These are phyloP conservation scores for Bauhinia variegata DNA, from an alignment of 306 rosid species.

Conservation along the genomic window DNA sequence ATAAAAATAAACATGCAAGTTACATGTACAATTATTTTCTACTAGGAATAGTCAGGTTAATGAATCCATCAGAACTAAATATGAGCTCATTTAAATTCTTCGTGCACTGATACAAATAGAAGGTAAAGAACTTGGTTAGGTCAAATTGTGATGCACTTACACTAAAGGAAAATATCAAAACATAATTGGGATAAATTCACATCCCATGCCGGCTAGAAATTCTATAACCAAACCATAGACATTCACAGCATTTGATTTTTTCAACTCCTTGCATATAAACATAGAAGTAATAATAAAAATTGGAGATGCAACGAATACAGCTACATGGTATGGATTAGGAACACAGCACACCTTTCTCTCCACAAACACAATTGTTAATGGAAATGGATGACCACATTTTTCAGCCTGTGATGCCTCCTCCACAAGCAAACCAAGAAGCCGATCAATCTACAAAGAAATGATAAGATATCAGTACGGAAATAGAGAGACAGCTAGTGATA, in stretches of 20 bases:
- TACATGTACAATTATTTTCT: neutral
- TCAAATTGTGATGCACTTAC: neutral
- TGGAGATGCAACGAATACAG: neutral
- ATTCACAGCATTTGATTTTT: neutral
- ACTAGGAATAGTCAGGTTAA: neutral
- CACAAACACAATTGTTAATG: slow-evolving; percentile 81
- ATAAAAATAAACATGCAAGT: neutral
- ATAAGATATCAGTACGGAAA: slow-evolving; percentile 31
- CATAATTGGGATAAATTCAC: neutral
- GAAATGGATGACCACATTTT: slow-evolving; percentile 69
- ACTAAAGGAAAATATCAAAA: neutral
- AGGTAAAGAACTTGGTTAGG: neutral
- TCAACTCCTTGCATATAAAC: slow-evolving; percentile 11
- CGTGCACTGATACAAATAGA: neutral
- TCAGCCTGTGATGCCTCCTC: slow-evolving; percentile 79
- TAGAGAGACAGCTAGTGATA: slow-evolving; percentile 6
- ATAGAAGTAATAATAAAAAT: slow-evolving; percentile 14
- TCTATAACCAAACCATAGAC: slow-evolving; percentile 2
- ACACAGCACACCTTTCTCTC: slow-evolving; percentile 71
- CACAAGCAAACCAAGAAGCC: slow-evolving; percentile 75
- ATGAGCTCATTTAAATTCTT: slow-evolving; percentile 4
- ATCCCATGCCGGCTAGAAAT: slow-evolving; percentile 2
- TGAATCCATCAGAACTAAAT: slow-evolving; percentile 5
- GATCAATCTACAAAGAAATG: slow-evolving; percentile 67
- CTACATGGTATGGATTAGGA: neutral